Evolutionary conservation across 176 grass and related monocot species (phyloP).

Genomic region (Calamus simplicifolius): DNA sequence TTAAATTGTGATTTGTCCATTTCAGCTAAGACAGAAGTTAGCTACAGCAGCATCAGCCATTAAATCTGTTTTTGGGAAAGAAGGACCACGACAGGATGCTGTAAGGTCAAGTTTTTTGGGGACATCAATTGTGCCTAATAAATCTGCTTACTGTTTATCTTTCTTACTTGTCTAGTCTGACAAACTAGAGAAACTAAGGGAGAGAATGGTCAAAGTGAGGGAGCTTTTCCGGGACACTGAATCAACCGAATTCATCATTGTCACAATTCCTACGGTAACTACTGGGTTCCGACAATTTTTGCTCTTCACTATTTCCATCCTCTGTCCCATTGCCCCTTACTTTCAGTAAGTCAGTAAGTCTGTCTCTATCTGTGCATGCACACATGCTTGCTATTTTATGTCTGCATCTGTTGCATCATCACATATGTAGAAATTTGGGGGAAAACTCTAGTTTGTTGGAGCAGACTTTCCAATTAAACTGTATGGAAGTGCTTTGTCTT

Average conservation of each 20-base stretch:
- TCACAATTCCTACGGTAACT: constrained; percentile 89
- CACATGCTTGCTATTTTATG: no score
- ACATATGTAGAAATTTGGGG: no score
- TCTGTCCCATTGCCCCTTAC: no score
- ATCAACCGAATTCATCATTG: constrained; percentile 92
- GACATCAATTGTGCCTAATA: constrained; percentile 9
- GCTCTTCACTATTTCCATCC: no score
- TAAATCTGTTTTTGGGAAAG: constrained; percentile 96
- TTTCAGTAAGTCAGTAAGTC: no score
- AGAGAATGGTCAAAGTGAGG: constrained; percentile 85
- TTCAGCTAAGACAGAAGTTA: constrained; percentile 80
- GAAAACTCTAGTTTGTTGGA: no score
- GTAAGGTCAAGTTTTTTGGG: constrained; percentile 39
- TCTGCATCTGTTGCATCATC: no score
- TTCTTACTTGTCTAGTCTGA: constrained; percentile 38
- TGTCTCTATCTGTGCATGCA: no score
- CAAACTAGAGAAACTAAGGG: constrained; percentile 84
- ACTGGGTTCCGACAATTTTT: no score
- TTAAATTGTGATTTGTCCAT: not conserved
- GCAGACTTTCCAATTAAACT: no score
- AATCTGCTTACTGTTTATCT: not conserved
- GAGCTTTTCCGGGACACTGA: constrained; percentile 81
- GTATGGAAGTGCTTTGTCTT: no score
- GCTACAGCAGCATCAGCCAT: constrained; percentile 93
- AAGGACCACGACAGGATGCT: constrained; percentile 56